A percentile compares a stretch with the other conserved stretches of the same genome.
Evolutionary conservation across 371 early-diverging fungal species (phyloP).

Genomic region (Rhizopus microsporus): DNA sequence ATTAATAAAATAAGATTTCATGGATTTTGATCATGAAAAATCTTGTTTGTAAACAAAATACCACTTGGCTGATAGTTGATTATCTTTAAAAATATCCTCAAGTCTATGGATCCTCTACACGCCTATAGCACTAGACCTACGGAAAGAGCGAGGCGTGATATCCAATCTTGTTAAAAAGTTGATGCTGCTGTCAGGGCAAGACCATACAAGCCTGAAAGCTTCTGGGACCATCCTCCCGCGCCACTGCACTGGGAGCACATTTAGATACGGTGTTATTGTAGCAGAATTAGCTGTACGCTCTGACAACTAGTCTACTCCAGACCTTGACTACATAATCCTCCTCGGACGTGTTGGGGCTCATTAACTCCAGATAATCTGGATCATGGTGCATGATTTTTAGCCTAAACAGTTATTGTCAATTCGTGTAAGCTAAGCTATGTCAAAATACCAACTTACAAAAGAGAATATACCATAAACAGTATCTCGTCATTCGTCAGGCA

Average conservation of each 20-base stretch:
- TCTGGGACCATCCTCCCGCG: no score
- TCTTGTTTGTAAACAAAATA: slow-evolving; percentile 2
- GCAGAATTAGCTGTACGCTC: no score
- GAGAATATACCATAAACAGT: background rate
- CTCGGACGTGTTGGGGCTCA: slow-evolving; percentile 1
- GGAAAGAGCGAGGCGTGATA: no score
- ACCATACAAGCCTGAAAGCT: no score
- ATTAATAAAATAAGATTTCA: slow-evolving; percentile 3
- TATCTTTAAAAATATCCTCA: slow-evolving; percentile 4
- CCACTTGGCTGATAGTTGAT: slow-evolving; percentile 4
- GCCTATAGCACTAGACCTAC: no score
- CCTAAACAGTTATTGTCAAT: slow-evolving; percentile 7
- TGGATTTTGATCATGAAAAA: slow-evolving; percentile 4
- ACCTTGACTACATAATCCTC: background rate
- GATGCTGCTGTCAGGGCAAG: no score
- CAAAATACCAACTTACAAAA: slow-evolving; percentile 7
- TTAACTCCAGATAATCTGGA: slow-evolving; percentile 1
- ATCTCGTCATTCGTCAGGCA: background rate
- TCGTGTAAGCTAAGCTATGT: slow-evolving; percentile 4
- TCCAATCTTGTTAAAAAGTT: no score
- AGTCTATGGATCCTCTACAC: no score
- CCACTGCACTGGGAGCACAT: no score
- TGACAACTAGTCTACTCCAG: background rate
- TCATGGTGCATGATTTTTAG: background rate
- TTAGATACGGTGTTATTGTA: no score